These are phyloP conservation scores for Prunus fruticosa DNA, from an alignment of 306 rosid genomes.

Conservation along the genomic window DNA sequence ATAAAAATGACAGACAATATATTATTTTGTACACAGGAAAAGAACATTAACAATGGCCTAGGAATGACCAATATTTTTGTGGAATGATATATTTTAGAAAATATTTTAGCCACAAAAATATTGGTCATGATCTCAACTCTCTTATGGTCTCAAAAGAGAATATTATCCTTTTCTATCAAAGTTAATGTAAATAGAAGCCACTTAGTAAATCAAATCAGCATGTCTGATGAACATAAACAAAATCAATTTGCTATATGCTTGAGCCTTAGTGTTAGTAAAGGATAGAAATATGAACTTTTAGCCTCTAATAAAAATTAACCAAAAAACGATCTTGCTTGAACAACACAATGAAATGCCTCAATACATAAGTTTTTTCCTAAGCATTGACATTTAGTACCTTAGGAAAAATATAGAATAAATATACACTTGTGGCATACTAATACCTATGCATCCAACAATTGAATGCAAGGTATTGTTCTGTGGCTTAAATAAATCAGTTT, in stretches of 20 bases:
- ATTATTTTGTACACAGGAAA: too few species aligned
- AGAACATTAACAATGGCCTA: too few species aligned
- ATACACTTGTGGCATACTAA: not conserved
- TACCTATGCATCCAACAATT: not conserved
- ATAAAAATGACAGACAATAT: too few species aligned
- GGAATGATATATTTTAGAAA: not conserved
- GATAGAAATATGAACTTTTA: not conserved
- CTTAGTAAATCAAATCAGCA: not conserved
- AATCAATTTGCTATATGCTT: not conserved
- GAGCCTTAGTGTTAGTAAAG: not conserved
- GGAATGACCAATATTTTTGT: too few species aligned
- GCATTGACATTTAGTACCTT: not conserved
- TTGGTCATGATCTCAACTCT: not conserved
- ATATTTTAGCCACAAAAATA: not conserved
- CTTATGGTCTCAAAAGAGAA: not conserved
- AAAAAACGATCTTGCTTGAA: not conserved
- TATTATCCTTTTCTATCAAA: too few species aligned
- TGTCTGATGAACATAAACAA: not conserved
- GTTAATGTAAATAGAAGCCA: not conserved
- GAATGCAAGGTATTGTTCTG: not conserved
- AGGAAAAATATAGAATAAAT: not conserved
- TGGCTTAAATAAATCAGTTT: not conserved
- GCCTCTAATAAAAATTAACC: not conserved
- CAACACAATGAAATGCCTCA: not conserved
- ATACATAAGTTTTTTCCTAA: not conserved